These are phyloP conservation scores for Cutaneotrichosporon mucoides DNA, from an alignment of 1,284 basidiomycete genomes.

Conservation along the genomic window DNA sequence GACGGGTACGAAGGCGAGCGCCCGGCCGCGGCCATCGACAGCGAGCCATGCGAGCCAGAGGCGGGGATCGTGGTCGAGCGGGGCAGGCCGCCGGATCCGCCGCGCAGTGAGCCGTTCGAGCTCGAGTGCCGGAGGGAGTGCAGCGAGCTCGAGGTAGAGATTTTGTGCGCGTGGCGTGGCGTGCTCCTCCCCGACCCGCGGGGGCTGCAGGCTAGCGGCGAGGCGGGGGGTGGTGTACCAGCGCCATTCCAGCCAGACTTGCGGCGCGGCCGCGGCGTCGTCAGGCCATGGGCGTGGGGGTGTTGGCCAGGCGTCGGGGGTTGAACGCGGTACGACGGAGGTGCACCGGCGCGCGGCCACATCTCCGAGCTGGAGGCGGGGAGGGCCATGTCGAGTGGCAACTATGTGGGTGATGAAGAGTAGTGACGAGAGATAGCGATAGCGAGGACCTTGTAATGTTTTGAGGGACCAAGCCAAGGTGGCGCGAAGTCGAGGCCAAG, in stretches of 20 bases:
- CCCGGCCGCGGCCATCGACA: neutral
- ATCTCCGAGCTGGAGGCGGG: neutral
- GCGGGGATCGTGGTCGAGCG: too few species aligned
- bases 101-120: slow-evolving; percentile 1
- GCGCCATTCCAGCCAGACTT: neutral
- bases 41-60: neutral
- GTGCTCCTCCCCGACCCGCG: neutral
- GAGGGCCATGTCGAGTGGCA: neutral
- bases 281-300: neutral
- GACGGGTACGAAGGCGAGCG: neutral
- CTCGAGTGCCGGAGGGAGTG: neutral
- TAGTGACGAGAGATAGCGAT: neutral
- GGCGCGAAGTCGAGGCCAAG: too few species aligned
- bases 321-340: neutral
- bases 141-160: neutral
- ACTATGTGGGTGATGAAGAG: neutral
- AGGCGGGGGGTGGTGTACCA: neutral
- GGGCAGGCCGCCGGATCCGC: too few species aligned
- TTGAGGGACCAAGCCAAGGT: too few species aligned
- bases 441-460: too few species aligned
- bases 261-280: neutral
- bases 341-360: neutral
- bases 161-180: neutral
- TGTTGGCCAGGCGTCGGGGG: neutral
- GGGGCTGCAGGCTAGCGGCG: neutral